phyloP scores from a whole-genome alignment of 2,329 filamentous ascomycete genomes.

The Fusarium sp. region DNA sequence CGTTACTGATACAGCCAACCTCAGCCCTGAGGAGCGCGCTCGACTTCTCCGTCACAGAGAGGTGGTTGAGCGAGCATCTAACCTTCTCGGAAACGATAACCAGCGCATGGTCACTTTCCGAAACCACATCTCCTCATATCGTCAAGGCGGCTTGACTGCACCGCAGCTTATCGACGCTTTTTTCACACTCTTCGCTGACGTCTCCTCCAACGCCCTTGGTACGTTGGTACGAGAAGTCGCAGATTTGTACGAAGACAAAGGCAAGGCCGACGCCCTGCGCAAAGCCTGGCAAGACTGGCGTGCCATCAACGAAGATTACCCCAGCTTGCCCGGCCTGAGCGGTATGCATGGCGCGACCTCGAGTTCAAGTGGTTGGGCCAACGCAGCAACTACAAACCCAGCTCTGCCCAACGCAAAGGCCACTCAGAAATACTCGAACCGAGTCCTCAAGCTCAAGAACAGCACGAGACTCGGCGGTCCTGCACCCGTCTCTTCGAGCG shows the following conservation, averaged over 20 bases:
- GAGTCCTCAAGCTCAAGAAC: constrained; percentile 73
- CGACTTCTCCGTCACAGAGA: constrained; percentile 84
- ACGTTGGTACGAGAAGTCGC: constrained; percentile 93
- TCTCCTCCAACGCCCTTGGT: constrained; percentile 83
- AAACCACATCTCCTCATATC: constrained; percentile 83
- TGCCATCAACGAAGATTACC: constrained; percentile 96
- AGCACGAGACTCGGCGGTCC: constrained; percentile 64
- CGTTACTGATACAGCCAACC: constrained; percentile 64
- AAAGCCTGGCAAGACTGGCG: constrained; percentile 96
- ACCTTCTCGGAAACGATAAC: constrained; percentile 83
- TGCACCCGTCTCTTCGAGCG: constrained; percentile 46
- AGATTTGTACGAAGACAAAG: constrained; percentile 89
- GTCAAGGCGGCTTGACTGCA: constrained; percentile 77
- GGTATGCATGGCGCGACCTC: constrained; percentile 76
- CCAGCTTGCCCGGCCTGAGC: constrained; percentile 83
- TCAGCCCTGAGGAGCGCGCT: constrained; percentile 85
- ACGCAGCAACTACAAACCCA: constrained; percentile 72
- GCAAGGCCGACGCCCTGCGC: constrained; percentile 80
- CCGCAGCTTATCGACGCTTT: constrained; percentile 87
- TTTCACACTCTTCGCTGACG: constrained; percentile 86
- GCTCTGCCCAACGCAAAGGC: constrained; percentile 57
- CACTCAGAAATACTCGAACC: constrained; percentile 65
- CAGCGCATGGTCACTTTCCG: constrained; percentile 85
- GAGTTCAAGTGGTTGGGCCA: constrained; percentile 71
- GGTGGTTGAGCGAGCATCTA: constrained; percentile 87